Base-by-base conservation (phyloP, 169 alveolate genomes). In the Plasmodium cynomolgi region DNA sequence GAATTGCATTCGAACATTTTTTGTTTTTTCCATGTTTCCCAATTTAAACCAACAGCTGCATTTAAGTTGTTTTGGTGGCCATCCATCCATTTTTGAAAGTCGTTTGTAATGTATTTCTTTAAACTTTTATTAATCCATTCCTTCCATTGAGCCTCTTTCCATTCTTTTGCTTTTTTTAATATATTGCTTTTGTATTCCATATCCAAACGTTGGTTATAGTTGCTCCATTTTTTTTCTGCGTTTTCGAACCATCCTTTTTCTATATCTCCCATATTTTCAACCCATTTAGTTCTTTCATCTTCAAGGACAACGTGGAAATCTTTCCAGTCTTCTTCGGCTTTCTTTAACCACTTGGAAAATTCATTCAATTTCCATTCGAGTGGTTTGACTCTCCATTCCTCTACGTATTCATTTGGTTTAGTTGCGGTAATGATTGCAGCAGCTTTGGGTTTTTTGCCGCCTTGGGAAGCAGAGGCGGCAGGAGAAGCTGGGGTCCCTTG, bases 91-190 rank as follows among this genome's bases (percentile, higher is more conserved):
- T 17, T 13, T 73, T 73, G 6, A 33, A 33, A 73, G 15, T 73
- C 82, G 23, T 73, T 20, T 20, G 31, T 41, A 29, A 73, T 17
- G 9, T 29, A 41, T 73, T 73, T 73, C 33, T 73, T 73, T n/a
- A 33, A 33, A 20, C 37, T 26, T 73, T 23, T 23, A 9, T 17
- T 20, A n/a, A 73, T 17, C 82, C 82, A 73, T 15, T 73, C 82
- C 6, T 73, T 73, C 82, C 82, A 73, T 23, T 73, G 82, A n/a
- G 13, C 9, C 33, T 73, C 82, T n/a, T 73, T 73, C 82, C 82
- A 73, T n/a, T 2, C 31, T 73, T 33, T 13, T n/a, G 82, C 31
- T 73, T 73, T 73, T n/a, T 26, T 73, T 23, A n/a, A n/a, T n/a
- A 73, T 20, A 23, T 73, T 23, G 37, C 54, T 29, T 73, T 73